Evolutionary conservation across 805 yeast genomes (phyloP).

Genomic region (Candida germanica): DNA sequence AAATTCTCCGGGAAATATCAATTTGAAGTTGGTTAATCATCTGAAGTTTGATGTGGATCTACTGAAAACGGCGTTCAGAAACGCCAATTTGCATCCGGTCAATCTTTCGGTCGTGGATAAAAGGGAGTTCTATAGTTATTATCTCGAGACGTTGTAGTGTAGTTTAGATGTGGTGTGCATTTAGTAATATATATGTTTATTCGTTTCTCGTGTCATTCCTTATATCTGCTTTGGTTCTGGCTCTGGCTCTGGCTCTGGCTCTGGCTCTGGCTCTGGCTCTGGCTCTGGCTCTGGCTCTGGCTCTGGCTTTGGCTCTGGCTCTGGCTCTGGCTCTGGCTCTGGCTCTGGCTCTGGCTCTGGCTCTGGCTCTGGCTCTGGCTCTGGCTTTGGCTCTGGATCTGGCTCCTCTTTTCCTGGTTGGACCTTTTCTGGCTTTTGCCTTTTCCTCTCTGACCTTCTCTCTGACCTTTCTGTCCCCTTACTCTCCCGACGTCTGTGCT

Average conservation of each 20-base stretch:
- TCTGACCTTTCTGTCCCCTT: background rate
- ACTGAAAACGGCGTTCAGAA: conserved; percentile 26
- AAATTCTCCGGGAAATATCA: conserved; percentile 17
- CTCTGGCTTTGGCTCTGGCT: conserved; percentile 7
- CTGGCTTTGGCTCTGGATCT: too few species aligned
- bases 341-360: too few species aligned
- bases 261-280: conserved; percentile 4
- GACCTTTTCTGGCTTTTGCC: too few species aligned
- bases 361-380: conserved; percentile 10
- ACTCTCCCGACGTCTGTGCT: background rate
- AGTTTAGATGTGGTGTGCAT: background rate
- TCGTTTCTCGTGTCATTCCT: conserved; percentile 1
- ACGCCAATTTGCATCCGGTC: conserved; percentile 31
- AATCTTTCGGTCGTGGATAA: conserved; percentile 30
- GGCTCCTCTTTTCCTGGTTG: conserved; percentile 8
- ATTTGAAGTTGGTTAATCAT: conserved; percentile 26
- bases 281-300: background rate
- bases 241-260: too few species aligned
- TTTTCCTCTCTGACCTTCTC: background rate
- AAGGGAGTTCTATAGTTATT: conserved; percentile 25
- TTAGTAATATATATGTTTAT: background rate
- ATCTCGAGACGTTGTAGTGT: conserved; percentile 11
- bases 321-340: background rate
- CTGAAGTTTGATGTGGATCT: conserved; percentile 15
- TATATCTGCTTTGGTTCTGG: too few species aligned